These are phyloP conservation scores for Collariella sp. DNA, from an alignment of 495 filamentous ascomycete genomes.

Conservation along the genomic window DNA sequence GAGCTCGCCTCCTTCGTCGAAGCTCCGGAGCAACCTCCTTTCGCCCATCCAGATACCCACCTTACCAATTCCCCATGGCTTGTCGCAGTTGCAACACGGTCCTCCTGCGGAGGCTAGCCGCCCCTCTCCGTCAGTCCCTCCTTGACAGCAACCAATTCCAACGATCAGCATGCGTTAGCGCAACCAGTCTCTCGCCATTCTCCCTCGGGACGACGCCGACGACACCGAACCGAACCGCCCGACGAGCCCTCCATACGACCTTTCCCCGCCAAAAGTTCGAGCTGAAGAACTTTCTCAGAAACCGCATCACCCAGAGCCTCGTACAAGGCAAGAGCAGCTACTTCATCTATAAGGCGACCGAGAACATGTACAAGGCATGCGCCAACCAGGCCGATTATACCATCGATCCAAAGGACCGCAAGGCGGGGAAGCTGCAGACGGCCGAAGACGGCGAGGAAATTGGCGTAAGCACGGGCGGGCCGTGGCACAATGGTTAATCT, in stretches of 20 bases:
- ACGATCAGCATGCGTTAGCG: background rate
- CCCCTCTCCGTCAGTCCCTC: constrained; percentile 7
- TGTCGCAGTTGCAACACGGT: constrained; percentile 20
- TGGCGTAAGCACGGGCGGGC: constrained; percentile 60
- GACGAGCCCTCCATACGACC: constrained; percentile 11
- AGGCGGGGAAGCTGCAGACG: constrained; percentile 49
- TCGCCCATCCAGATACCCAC: background rate
- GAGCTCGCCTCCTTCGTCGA: too few relatives aligned
- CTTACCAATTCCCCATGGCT: constrained; percentile 26
- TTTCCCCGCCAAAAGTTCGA: background rate
- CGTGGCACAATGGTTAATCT: constrained; percentile 74
- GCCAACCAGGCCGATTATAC: constrained; percentile 65
- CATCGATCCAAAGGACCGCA: constrained; percentile 49
- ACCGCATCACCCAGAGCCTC: constrained; percentile 1
- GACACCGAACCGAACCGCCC: background rate
- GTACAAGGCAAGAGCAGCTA: constrained; percentile 16
- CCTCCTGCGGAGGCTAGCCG: constrained; percentile 15
- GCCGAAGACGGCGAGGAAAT: constrained; percentile 69
- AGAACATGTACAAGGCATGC: constrained; percentile 71
- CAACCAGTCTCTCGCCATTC: background rate
- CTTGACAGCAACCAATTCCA: background rate
- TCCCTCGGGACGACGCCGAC: background rate
- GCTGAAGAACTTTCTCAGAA: constrained; percentile 1
- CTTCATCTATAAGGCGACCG: constrained; percentile 50
- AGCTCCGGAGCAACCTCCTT: too few relatives aligned